A percentile compares a stretch with the other conserved stretches of the same genome.
These are phyloP conservation scores for Smittium culicis DNA, from an alignment of 371 early-diverging fungal species.

Conservation along the genomic window DNA sequence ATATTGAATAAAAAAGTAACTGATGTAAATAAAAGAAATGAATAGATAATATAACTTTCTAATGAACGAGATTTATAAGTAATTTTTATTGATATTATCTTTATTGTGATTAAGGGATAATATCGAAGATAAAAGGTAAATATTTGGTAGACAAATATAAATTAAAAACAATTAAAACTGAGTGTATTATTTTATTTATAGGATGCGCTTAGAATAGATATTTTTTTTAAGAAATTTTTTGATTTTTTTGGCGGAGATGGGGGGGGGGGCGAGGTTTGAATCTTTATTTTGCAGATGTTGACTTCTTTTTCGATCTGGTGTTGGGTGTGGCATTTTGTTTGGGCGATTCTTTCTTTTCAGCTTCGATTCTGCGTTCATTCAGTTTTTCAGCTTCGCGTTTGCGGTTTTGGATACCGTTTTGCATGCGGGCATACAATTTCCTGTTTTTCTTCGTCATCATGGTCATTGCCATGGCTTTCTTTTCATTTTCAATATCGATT, in stretches of 20 bases:
- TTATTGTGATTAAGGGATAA: too few species aligned
- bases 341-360: background rate
- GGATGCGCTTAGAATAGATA: background rate
- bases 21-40: too few species aligned
- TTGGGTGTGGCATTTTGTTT: background rate
- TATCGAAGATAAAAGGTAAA: too few species aligned
- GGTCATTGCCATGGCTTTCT: constrained; percentile 68
- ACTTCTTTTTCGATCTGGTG: background rate
- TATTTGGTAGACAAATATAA: too few species aligned
- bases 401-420: constrained; percentile 20
- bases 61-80: too few species aligned
- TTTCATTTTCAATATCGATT: constrained; percentile 67
- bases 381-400: constrained; percentile 21
- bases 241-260: background rate
- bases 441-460: constrained; percentile 91
- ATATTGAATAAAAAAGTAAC: too few species aligned
- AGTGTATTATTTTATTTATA: background rate
- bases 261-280: background rate
- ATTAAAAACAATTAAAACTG: too few species aligned
- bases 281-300: background rate
- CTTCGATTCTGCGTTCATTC: constrained; percentile 15
- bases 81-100: too few species aligned
- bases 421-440: constrained; percentile 51
- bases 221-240: background rate
- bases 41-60: too few species aligned